Percentiles rank a stretch among this genome's conserved stretches.
phyloP scores from a whole-genome alignment of 768 basidiomycete species.

The Phallus indusiatus region DNA sequence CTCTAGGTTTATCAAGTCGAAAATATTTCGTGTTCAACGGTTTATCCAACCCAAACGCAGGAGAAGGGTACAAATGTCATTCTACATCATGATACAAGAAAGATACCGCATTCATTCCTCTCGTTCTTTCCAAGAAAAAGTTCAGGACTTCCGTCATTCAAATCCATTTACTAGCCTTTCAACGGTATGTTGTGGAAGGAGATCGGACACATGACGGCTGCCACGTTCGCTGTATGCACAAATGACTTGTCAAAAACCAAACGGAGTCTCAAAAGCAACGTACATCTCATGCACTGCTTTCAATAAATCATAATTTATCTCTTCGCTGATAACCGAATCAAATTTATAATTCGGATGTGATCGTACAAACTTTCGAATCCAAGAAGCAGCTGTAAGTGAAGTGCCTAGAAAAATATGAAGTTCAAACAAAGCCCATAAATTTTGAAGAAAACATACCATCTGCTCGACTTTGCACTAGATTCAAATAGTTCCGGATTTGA shows the following conservation, averaged over 20 bases:
- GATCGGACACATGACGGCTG: slow-evolving; percentile 45
- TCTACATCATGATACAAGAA: no score
- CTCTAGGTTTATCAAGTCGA: no score
- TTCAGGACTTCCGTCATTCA: no score
- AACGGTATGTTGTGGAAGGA: slow-evolving; percentile 58
- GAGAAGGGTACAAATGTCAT: no score
- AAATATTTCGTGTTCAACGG: no score
- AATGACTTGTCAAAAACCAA: not conserved
- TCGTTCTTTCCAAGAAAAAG: no score
- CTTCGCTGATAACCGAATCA: slow-evolving; percentile 88
- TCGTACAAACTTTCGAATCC: slow-evolving; percentile 89
- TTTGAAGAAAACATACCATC: slow-evolving; percentile 47
- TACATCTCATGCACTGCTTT: slow-evolving; percentile 87
- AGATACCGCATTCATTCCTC: no score
- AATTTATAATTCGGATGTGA: slow-evolving; percentile 85
- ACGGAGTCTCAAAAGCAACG: slow-evolving; percentile 25
- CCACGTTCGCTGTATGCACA: slow-evolving; percentile 60
- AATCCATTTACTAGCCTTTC: slow-evolving; percentile 23
- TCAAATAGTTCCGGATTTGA: slow-evolving; percentile 68
- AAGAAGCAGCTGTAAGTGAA: slow-evolving; percentile 78
- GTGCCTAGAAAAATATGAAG: slow-evolving; percentile 40
- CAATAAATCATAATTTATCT: slow-evolving; percentile 92
- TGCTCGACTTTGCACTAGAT: slow-evolving; percentile 68
- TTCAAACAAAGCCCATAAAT: not conserved
- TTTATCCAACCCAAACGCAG: no score